Percentiles rank a stretch among this genome's conserved stretches.
phyloP scores from a whole-genome alignment of 2,329 filamentous ascomycete species.

The Paecilomyces sp. region DNA sequence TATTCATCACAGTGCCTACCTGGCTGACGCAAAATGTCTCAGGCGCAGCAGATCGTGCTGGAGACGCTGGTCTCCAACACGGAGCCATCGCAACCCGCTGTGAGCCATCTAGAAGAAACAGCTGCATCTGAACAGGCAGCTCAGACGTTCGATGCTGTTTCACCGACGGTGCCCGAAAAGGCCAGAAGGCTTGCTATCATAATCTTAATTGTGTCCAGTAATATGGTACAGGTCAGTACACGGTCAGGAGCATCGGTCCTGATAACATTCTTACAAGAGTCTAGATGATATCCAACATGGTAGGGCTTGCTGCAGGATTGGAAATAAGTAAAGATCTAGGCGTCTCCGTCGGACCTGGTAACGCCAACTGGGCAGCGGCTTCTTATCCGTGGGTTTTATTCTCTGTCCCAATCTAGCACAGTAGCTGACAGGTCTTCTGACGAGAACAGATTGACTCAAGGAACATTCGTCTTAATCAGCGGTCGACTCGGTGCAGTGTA shows the following conservation, averaged over 20 bases:
- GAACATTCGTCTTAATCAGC: slow-evolving; percentile 52
- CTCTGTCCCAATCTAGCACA: background rate
- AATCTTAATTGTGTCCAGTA: background rate
- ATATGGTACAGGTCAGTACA: background rate
- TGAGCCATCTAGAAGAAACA: background rate
- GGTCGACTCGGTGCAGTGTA: slow-evolving; percentile 53
- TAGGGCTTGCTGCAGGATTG: background rate
- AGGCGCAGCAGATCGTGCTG: background rate
- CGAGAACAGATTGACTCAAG: slow-evolving; percentile 39
- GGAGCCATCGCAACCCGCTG: background rate
- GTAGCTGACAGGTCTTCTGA: background rate
- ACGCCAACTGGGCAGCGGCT: background rate
- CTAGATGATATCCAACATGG: background rate
- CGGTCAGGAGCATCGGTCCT: background rate
- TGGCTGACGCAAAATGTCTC: background rate
- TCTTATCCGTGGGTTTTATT: background rate
- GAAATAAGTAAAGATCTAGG: background rate
- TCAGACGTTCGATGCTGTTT: background rate
- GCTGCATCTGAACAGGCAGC: background rate
- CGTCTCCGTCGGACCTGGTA: background rate
- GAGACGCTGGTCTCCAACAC: background rate
- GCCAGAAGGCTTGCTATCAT: background rate
- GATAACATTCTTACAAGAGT: background rate
- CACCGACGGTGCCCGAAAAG: background rate
- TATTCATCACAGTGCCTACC: background rate